A percentile compares a stretch with the other conserved stretches of the same genome.
Conservation (phyloP, 805 yeast species). For the Kodamaea neixiangensis region DNA sequence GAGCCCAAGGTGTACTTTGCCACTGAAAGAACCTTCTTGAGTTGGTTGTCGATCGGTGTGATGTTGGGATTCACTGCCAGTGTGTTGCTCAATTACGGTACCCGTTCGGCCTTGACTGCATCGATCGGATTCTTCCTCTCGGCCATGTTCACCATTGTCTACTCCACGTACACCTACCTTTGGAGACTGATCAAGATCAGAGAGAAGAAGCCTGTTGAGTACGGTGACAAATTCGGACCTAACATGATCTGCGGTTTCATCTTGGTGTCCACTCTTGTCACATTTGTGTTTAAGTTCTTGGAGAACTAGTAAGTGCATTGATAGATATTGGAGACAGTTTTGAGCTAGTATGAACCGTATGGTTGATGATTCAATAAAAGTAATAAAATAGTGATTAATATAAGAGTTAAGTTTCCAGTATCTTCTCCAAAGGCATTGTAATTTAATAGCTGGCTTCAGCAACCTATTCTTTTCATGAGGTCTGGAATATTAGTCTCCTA, state of each 20-base stretch:
- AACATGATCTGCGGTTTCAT: constrained; percentile 75
- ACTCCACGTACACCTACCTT: constrained; percentile 72
- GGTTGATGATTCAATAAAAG: no score
- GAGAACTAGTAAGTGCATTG: constrained; percentile 22
- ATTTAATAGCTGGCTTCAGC: no score
- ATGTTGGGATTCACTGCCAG: constrained; percentile 88
- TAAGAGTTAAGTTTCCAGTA: no score
- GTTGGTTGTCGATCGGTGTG: constrained; percentile 92
- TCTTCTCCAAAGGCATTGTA: no score
- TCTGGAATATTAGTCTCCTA: no score
- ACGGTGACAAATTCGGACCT: constrained; percentile 89
- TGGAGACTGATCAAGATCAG: constrained; percentile 85
- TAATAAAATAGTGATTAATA: no score
- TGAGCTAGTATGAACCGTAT: no score
- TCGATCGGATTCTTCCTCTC: constrained; percentile 84
- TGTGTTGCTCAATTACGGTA: constrained; percentile 83
- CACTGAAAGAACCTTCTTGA: constrained; percentile 89
- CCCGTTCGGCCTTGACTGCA: constrained; percentile 70
- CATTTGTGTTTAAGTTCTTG: constrained; percentile 55
- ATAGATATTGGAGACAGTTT: not conserved
- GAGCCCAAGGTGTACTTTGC: constrained; percentile 99
- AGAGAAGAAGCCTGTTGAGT: constrained; percentile 75
- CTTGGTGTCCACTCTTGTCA: constrained; percentile 64
- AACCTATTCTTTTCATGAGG: no score
- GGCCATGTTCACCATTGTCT: constrained; percentile 70